Percentiles rank a stretch among this genome's conserved stretches.
These are phyloP conservation scores for Dillenia suffruticosa DNA, from an alignment of 164 flowering plant genomes.

Conservation along the genomic window DNA sequence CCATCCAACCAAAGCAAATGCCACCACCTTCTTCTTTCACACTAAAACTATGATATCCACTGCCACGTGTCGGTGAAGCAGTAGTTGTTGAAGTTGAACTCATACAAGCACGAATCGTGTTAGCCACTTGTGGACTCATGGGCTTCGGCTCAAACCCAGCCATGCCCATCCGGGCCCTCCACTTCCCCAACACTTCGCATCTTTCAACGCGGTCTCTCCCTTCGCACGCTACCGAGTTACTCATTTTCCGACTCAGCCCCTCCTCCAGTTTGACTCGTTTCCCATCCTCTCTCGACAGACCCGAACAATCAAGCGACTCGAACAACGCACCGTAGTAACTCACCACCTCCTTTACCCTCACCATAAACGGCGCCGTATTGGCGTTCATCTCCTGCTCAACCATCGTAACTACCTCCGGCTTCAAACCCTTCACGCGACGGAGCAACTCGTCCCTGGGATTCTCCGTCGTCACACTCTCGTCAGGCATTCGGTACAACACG, in stretches of 20 bases:
- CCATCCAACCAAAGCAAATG: conserved; percentile 77
- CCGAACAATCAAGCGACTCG: conserved; percentile 59
- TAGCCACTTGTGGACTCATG: conserved; percentile 42
- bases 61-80: conserved; percentile 28
- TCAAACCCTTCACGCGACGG: conserved; percentile 59
- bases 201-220: conserved; percentile 81
- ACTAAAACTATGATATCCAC: too few species aligned
- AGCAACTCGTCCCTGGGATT: conserved; percentile 81
- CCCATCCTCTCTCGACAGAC: conserved; percentile 26
- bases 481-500: conserved; percentile 54
- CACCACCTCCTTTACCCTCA: conserved; percentile 53
- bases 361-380: conserved; percentile 69
- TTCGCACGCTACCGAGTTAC: conserved; percentile 76
- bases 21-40: conserved; percentile 74
- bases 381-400: conserved; percentile 83
- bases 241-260: conserved; percentile 52
- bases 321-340: conserved; percentile 58
- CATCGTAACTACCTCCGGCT: conserved; percentile 59
- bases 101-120: conserved; percentile 35
- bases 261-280: conserved; percentile 56
- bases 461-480: conserved; percentile 90
- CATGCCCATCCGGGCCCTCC: conserved; percentile 94
- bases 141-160: conserved; percentile 69
- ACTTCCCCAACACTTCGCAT: conserved; percentile 90
- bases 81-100: conserved; percentile 42